Base-by-base conservation (phyloP, 768 basidiomycete species). In the Lactarius evosmus region DNA sequence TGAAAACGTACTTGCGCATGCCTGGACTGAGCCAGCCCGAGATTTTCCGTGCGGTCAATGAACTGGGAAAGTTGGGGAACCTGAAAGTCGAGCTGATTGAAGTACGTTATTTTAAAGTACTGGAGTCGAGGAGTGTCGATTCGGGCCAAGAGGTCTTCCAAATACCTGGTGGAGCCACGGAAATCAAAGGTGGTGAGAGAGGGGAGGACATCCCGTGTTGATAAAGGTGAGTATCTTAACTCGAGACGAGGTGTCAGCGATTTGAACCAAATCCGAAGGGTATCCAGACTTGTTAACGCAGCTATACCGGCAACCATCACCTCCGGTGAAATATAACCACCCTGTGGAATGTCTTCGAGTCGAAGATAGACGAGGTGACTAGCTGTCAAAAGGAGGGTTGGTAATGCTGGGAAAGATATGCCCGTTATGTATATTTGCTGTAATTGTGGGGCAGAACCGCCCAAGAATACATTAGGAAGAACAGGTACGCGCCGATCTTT, bases 151-250 rank as follows among this genome's bases (percentile, higher is more conserved):
- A 53, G 38, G 6, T 41, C 22, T 17, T 61, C 44, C 2, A 46
- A n/a, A 25, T 56, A 49, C 7, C 50, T 55, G 29, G 19, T 61
- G 7, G 53, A 7, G 8, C 60, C 60, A 22, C 41, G 60, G 60
- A 61, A 61, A 27, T 44, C 14, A 11, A 55, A 55, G n/a, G 25
- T 12, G n/a, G n/a, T 29, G 25, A 36, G 60, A 25, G 53, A 14
- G 22, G 30, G 52, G 9, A 55, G 41, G n/a, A 27, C 11, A 11
- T 2, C 11, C 14, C 41, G 33, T 1, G 6, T 34, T 12, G 16
- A 16, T 29, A 7, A 29, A 27, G 8, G 51, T 0, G 11, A 8
- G 40, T 1, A 16, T 54, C 2, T 2, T 11, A 8, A 8, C 11
- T 22, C 7, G 7, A 14, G 40, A 16, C n/a, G 25, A 55, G 14